phyloP scores from a whole-genome alignment of 2,329 filamentous ascomycete genomes.

The Pestalotiopsis sp. region DNA sequence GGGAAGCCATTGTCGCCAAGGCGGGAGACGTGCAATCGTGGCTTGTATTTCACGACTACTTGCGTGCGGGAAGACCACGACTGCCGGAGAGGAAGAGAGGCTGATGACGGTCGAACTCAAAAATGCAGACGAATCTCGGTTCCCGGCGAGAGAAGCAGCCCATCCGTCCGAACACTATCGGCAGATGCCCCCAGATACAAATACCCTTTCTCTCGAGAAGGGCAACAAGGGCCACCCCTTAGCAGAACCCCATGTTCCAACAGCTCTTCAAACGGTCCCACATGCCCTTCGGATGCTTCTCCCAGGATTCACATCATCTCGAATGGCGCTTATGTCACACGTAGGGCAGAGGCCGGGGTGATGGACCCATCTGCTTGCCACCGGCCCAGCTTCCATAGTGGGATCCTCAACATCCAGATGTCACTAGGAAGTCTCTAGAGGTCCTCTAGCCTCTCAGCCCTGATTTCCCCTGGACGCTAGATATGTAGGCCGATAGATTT shows the following conservation, averaged over 20 bases:
- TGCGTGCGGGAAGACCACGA: background rate
- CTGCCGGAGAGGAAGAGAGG: background rate
- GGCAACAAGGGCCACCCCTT: background rate
- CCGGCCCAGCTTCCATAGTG: background rate
- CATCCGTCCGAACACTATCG: background rate
- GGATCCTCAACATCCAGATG: background rate
- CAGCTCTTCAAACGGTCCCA: background rate
- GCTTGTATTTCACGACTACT: background rate
- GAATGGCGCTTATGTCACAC: background rate
- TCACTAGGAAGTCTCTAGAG: background rate
- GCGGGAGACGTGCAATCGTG: conserved; percentile 10
- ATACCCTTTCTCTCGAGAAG: background rate
- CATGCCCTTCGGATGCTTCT: background rate
- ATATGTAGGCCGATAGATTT: background rate
- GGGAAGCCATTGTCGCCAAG: conserved; percentile 15
- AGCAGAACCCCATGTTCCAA: background rate
- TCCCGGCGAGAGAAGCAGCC: background rate
- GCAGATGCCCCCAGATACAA: background rate
- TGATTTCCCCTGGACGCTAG: too few species aligned
- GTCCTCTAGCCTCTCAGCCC: background rate
- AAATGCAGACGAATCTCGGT: background rate
- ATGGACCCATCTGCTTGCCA: background rate
- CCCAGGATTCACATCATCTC: background rate
- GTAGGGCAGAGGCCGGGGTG: background rate
- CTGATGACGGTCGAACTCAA: background rate